A percentile compares a stretch with the other conserved stretches of the same genome.
Conservation (phyloP, 495 filamentous ascomycete species). For the Penicillium flavigenum region DNA sequence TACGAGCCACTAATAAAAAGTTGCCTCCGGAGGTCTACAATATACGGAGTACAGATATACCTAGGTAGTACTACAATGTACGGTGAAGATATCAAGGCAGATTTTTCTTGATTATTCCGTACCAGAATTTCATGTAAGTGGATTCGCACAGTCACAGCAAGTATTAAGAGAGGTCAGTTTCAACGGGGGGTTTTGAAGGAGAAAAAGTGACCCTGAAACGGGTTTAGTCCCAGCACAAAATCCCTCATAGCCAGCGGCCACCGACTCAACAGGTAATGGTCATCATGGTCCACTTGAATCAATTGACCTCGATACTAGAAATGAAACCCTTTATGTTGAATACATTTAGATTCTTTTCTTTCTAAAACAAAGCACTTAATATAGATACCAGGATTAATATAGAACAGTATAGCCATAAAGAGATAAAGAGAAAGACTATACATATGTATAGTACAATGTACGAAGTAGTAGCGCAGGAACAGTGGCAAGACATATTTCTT, state of each 20-base stretch:
- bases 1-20: neutral
- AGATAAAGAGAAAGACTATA: neutral
- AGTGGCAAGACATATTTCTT: neutral
- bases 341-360: neutral
- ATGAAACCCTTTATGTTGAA: slow-evolving; percentile 8
- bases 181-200: neutral
- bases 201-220: slow-evolving; percentile 17
- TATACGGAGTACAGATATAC: neutral
- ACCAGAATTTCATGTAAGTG: slow-evolving; percentile 5
- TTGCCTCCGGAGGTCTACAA: neutral
- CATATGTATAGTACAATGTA: neutral
- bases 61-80: neutral
- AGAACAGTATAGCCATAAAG: neutral
- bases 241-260: slow-evolving; percentile 31
- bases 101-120: neutral
- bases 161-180: slow-evolving; percentile 5
- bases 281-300: slow-evolving; percentile 19
- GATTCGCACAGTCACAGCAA: slow-evolving; percentile 1
- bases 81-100: slow-evolving; percentile 2
- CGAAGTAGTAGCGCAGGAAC: slow-evolving; percentile 2
- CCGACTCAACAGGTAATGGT: slow-evolving; percentile 24
- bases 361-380: neutral
- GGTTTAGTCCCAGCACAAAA: slow-evolving; percentile 32
- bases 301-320: slow-evolving; percentile 1
- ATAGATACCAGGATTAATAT: neutral